These are phyloP conservation scores for Trichocladium uniseriatum DNA, from an alignment of 495 filamentous ascomycete species.

Conservation along the genomic window DNA sequence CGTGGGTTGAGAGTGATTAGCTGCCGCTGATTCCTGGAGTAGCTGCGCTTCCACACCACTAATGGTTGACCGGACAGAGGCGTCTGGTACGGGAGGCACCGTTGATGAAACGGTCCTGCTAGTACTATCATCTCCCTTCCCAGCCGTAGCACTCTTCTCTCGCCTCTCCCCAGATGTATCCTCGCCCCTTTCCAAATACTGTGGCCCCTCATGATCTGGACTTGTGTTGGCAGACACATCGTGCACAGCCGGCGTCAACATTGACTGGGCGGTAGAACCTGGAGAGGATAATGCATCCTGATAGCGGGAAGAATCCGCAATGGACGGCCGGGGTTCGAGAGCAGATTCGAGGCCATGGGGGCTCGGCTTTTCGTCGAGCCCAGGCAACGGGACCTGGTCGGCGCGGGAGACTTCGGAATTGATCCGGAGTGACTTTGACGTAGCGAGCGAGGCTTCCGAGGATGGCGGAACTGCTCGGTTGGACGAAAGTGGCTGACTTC, in stretches of 20 bases:
- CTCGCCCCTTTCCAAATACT: constrained; percentile 29
- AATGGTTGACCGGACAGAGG: background rate
- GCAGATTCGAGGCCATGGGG: constrained; percentile 3
- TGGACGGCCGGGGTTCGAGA: constrained; percentile 4
- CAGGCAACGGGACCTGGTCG: background rate
- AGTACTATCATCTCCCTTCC: constrained; percentile 7
- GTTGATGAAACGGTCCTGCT: background rate
- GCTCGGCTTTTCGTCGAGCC: constrained; percentile 1
- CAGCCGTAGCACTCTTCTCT: background rate
- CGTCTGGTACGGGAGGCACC: constrained; percentile 9
- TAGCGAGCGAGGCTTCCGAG: background rate
- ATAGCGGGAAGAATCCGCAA: constrained; percentile 15
- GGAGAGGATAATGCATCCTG: constrained; percentile 36
- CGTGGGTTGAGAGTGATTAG: constrained; percentile 8
- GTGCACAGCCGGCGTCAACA: constrained; percentile 32
- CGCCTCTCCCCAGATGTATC: constrained; percentile 13
- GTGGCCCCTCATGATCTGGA: constrained; percentile 43
- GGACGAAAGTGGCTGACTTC: background rate
- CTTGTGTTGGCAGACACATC: constrained; percentile 43
- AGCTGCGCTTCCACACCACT: constrained; percentile 34
- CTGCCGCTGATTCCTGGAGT: constrained; percentile 32
- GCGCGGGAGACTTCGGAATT: background rate
- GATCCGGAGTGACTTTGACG: background rate
- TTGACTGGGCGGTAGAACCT: constrained; percentile 35
- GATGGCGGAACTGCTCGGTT: background rate